Evolutionary conservation across 345 rosid genomes (phyloP), one percentile per base, ranked within the genome.

Genomic region (Brassica incana): DNA sequence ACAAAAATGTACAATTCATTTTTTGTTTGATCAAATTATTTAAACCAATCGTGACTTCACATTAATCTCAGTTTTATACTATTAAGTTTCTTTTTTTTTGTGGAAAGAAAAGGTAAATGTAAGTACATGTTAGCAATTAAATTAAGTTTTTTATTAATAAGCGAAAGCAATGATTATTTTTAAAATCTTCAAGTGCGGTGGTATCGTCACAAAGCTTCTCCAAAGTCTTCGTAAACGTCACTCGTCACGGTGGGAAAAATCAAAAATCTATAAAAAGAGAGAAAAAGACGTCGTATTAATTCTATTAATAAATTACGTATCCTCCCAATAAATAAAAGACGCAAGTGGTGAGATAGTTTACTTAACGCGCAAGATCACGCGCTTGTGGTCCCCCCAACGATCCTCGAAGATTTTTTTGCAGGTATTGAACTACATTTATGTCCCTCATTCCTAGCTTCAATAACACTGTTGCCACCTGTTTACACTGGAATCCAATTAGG

Each of bases 201-300:
- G 69, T 50, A 30, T 73, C 78, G 65, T 67, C 35, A 67, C 52
- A 60, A 48, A 33, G 15, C 16, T 6, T 67, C 69, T 69, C 72
- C 71, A 74, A 80, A 80, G 75, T 68, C 78, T 35, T 74, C 2
- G 62, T 45, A 14, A 69, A 54, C 66, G 71, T 74, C 75, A 69
- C 16, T 73, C 38, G 52, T 66, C 73, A 78, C 73, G 71, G 3
- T 23, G n/a, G 25, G 25, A 75, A 52, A 52, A 33, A 40, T 6
- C 43, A 75, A 52, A 52, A 33, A 40, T 7, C 43, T 60, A 45
- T 7, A 73, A 79, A 74, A 80, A 74, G 75, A 1, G 38, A 69
- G 83, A 75, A 75, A 80, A 80, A 66, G 79, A 80, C 72, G 29
- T 74, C 70, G 79, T 80, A 70, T 80, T 11, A 29, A 1, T 80